These are phyloP conservation scores for Phoenix dactylifera DNA, from an alignment of 176 grass and related monocot genomes.

Conservation along the genomic window DNA sequence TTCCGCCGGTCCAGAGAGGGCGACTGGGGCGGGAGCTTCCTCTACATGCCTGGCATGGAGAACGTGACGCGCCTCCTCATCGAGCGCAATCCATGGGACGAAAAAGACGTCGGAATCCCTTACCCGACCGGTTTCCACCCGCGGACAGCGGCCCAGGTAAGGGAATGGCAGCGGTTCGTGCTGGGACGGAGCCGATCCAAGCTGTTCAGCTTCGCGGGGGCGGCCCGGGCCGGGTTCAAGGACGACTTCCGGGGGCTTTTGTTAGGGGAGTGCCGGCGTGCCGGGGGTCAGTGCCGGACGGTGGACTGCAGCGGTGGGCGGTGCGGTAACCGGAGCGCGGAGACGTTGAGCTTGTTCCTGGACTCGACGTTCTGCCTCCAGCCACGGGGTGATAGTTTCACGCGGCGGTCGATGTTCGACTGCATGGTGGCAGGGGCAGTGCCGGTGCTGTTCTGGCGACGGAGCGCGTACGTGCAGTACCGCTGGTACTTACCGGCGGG, in stretches of 20 bases:
- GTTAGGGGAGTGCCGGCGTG: conserved; percentile 54
- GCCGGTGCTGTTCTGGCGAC: conserved; percentile 80
- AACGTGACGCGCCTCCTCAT: conserved; percentile 74
- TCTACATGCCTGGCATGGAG: conserved; percentile 45
- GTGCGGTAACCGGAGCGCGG: conserved; percentile 43
- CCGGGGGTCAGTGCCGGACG: conserved; percentile 34
- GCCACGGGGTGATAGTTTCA: conserved; percentile 88
- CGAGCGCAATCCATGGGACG: conserved; percentile 42
- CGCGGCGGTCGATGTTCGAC: conserved; percentile 82
- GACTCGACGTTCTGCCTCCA: conserved; percentile 81
- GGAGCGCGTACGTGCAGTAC: conserved; percentile 76
- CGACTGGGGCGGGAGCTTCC: conserved; percentile 69
- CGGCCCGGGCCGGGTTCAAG: conserved; percentile 39
- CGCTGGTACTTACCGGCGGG: conserved; percentile 46
- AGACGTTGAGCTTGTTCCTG: conserved; percentile 58
- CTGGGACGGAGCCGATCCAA: conserved; percentile 27
- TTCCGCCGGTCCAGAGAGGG: conserved; percentile 49
- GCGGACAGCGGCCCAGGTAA: conserved; percentile 33
- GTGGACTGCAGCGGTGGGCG: conserved; percentile 47
- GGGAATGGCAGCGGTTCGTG: conserved; percentile 57
- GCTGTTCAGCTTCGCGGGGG: conserved; percentile 70
- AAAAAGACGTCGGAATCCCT: conserved; percentile 57
- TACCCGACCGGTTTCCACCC: conserved; percentile 91
- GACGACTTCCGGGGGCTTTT: conserved; percentile 68
- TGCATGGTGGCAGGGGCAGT: conserved; percentile 86